These are phyloP conservation scores for Zasmidium citrigriseum DNA, from an alignment of 2,329 filamentous ascomycete species.

Conservation along the genomic window DNA sequence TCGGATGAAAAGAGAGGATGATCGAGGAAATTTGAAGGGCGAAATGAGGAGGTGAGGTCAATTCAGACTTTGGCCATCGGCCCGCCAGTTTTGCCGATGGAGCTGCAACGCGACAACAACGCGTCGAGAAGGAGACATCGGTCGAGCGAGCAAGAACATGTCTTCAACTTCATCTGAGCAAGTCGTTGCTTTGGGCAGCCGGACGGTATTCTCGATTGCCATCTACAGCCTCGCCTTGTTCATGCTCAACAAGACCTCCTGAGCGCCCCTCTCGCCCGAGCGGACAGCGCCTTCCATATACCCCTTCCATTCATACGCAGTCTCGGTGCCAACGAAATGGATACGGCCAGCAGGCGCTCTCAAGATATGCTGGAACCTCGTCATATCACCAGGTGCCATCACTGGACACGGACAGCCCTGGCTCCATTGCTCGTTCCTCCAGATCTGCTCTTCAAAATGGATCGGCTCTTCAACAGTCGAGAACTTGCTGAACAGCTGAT, in stretches of 20 bases:
- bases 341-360: conserved; percentile 39
- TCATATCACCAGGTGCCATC: conserved; percentile 27
- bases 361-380: conserved; percentile 25
- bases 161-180: too few species aligned
- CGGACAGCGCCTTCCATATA: conserved; percentile 61
- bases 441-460: conserved; percentile 33
- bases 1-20: too few species aligned
- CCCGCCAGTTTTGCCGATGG: too few species aligned
- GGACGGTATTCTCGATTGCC: too few species aligned
- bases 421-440: conserved; percentile 30
- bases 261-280: conserved; percentile 51
- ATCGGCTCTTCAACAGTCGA: conserved; percentile 31
- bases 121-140: too few species aligned
- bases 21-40: too few species aligned
- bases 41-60: too few species aligned
- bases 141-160: too few species aligned
- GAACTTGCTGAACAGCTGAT: conserved; percentile 31
- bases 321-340: conserved; percentile 60
- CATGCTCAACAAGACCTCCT: conserved; percentile 42
- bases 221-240: conserved; percentile 16
- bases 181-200: too few species aligned
- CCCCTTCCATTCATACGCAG: conserved; percentile 54
- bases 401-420: conserved; percentile 33
- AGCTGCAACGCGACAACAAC: too few species aligned
- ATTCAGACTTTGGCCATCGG: too few species aligned